Evolutionary conservation across 2,329 filamentous ascomycete genomes (phyloP).

Genomic region (Scedosporium aurantiacum): DNA sequence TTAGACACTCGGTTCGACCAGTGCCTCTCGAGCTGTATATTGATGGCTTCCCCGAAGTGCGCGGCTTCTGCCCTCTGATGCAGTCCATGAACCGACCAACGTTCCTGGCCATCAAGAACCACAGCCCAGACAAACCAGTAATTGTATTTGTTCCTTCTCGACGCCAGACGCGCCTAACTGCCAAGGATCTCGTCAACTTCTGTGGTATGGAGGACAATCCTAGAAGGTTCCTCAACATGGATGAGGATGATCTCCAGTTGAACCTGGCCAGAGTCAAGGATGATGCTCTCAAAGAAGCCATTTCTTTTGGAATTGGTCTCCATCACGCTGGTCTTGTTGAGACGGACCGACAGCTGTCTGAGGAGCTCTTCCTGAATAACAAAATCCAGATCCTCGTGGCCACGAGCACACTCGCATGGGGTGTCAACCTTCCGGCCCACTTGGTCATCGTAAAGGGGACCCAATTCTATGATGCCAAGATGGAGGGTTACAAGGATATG

Average conservation of each 20-base stretch:
- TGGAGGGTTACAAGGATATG: conserved; percentile 97
- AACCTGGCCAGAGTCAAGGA: conserved; percentile 90
- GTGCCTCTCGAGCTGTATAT: conserved; percentile 95
- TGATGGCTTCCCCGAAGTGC: conserved; percentile 88
- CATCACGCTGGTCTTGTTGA: conserved; percentile 97
- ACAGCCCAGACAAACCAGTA: conserved; percentile 91
- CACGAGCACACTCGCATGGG: conserved; percentile 94
- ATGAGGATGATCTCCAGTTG: conserved; percentile 81
- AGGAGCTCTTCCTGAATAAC: conserved; percentile 93
- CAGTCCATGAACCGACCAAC: conserved; percentile 98
- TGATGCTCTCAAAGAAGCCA: conserved; percentile 80
- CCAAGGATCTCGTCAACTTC: conserved; percentile 91
- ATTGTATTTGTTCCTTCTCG: conserved; percentile 97
- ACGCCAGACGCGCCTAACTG: conserved; percentile 86
- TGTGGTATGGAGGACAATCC: conserved; percentile 99
- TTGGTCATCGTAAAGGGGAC: conserved; percentile 96
- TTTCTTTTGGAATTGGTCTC: conserved; percentile 92
- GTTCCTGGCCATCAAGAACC: conserved; percentile 90
- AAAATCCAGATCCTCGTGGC: conserved; percentile 96
- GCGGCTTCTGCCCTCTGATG: conserved; percentile 95
- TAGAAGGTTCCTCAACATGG: conserved; percentile 83
- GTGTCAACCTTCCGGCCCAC: conserved; percentile 93
- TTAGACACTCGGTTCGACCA: conserved; percentile 89
- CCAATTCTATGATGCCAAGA: conserved; percentile 96
- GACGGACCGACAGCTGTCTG: conserved; percentile 78